Evolutionary conservation across 2,329 filamentous ascomycete species (phyloP), one percentile per base, ranked within the genome.

Genomic region (Venturia carpophila): DNA sequence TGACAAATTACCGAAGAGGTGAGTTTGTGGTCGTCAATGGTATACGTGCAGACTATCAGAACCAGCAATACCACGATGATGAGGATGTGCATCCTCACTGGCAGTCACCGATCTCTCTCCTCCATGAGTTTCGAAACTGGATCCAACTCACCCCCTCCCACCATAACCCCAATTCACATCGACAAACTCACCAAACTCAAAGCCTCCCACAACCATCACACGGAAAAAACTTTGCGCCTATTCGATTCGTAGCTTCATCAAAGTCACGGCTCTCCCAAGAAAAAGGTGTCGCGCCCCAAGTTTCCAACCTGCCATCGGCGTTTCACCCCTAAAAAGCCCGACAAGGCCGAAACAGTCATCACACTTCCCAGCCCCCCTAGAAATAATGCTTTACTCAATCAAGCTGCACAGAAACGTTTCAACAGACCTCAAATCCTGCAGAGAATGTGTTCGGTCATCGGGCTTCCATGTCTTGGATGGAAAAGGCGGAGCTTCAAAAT

Each of bases 1-100:
- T 37, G 63, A 68, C 43, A 47, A 58, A 62, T n/a, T 62, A 30
- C 30, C 52, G 6, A 47, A 52, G 21, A 52, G 47, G 21, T 27
- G 5, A 52, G 10, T 27, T 21, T 4, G 21, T n/a, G n/a, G n/a
- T n/a, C n/a, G n/a, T n/a, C n/a, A n/a, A n/a, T n/a, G n/a, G n/a
- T n/a, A n/a, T n/a, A n/a, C 6, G 30, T 34, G 30, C 30, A 34
- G 3, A 34, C 30, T 34, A 34, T 34, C 30, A 6, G 6, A 3
- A 34, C 3, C 30, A 6, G 30, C 30, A 3, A 34, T n/a, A 34
- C 30, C 30, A 34, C 30, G 30, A 34, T 3, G 30, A 34, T 34
- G 6, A 34, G 6, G 6, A 3, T 34, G 30, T 6, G 30, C 30
- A 34, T 34, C 3, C 30, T n/a, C n/a, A n/a, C n/a, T n/a, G n/a